phyloP scores from a whole-genome alignment of 192 early-diverging fungal species.

The Gamsiella multidivaricata region DNA sequence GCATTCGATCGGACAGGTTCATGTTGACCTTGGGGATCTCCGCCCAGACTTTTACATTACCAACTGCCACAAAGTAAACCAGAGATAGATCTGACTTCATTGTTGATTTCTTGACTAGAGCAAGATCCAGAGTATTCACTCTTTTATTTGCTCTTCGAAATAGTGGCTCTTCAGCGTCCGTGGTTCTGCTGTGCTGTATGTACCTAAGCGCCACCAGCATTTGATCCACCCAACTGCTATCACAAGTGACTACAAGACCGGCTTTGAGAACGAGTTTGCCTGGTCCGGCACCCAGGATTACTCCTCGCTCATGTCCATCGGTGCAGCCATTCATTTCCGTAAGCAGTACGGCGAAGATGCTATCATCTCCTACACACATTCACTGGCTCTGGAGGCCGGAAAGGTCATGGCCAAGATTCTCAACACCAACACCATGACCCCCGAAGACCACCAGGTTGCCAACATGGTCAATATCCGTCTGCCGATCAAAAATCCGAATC shows the following conservation, averaged over 20 bases:
- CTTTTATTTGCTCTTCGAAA: background rate
- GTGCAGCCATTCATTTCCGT: conserved; percentile 60
- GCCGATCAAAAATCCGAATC: conserved; percentile 48
- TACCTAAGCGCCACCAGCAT: conserved; percentile 61
- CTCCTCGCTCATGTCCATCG: conserved; percentile 47
- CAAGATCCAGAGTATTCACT: background rate
- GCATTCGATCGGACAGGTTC: conserved; percentile 76
- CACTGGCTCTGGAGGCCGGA: conserved; percentile 67
- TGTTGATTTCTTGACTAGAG: background rate
- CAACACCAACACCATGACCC: conserved; percentile 63
- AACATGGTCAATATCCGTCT: conserved; percentile 71
- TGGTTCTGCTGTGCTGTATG: conserved; percentile 66
- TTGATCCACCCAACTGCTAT: conserved; percentile 60
- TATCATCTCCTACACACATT: conserved; percentile 65
- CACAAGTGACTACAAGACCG: conserved; percentile 49
- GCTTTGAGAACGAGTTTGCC: conserved; percentile 60
- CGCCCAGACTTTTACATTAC: conserved; percentile 76
- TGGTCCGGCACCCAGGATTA: conserved; percentile 62
- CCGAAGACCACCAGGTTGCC: conserved; percentile 56
- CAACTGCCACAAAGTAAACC: conserved; percentile 69
- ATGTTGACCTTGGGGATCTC: conserved; percentile 61
- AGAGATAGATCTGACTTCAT: background rate
- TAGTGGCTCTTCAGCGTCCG: conserved; percentile 70
- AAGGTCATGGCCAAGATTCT: conserved; percentile 66
- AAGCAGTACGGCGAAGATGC: conserved; percentile 67